phyloP scores from a whole-genome alignment of 1,139 yeast genomes.

The Pichia inconspicua region DNA sequence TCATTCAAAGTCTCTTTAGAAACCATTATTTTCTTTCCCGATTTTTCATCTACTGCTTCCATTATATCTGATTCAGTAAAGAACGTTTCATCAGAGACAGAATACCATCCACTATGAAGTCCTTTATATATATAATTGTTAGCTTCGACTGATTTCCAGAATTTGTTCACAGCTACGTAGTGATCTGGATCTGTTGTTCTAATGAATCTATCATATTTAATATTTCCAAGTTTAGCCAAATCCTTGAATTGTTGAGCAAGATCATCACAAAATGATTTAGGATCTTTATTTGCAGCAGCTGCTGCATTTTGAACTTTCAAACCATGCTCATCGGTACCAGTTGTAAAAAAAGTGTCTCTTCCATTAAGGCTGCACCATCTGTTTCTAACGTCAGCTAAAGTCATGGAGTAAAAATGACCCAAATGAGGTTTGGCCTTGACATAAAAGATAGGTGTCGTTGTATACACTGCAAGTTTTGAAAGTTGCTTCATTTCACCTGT shows the following conservation, averaged over 20 bases:
- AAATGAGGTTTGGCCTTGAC: slow-evolving; percentile 94
- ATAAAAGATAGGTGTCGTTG: slow-evolving; percentile 92
- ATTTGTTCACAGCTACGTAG: slow-evolving; percentile 47
- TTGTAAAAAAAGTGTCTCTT: slow-evolving; percentile 51
- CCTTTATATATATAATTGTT: slow-evolving; percentile 75
- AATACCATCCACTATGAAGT: slow-evolving; percentile 88
- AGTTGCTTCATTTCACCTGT: slow-evolving; percentile 10
- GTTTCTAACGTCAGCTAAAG: slow-evolving; percentile 67
- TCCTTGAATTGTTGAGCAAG: slow-evolving; percentile 56
- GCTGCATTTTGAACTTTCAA: slow-evolving; percentile 78
- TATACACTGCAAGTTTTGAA: slow-evolving; percentile 33
- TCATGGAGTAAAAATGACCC: slow-evolving; percentile 88
- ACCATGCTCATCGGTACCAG: slow-evolving; percentile 98
- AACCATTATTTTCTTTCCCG: slow-evolving; percentile 34
- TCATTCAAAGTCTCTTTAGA: slow-evolving; percentile 72
- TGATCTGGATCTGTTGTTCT: slow-evolving; percentile 89
- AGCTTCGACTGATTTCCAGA: slow-evolving; percentile 59
- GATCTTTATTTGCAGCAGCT: slow-evolving; percentile 44
- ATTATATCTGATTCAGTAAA: slow-evolving; percentile 76
- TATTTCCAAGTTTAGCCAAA: slow-evolving; percentile 49
- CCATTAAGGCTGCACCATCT: slow-evolving; percentile 59
- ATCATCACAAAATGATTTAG: slow-evolving; percentile 65
- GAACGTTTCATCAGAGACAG: slow-evolving; percentile 89
- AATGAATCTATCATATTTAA: slow-evolving; percentile 69
- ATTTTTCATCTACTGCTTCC: slow-evolving; percentile 33